These are phyloP conservation scores for Dactylonectria macrodidyma DNA, from an alignment of 2,329 filamentous ascomycete genomes.

Conservation along the genomic window DNA sequence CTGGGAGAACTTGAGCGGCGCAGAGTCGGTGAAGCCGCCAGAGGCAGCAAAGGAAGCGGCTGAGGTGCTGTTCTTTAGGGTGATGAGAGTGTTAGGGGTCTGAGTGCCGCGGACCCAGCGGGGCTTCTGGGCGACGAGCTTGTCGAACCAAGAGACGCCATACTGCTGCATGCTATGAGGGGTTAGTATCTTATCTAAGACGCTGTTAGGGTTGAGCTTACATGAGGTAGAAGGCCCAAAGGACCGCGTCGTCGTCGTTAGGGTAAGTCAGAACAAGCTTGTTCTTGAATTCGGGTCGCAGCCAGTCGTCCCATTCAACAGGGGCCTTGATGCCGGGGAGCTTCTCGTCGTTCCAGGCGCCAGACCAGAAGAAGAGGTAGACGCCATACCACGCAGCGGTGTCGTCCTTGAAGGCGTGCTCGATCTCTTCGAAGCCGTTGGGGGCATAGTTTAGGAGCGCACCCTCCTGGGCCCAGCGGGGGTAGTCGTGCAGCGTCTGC, in stretches of 20 bases:
- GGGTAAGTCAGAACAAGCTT: slow-evolving; percentile 70
- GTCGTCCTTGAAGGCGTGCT: slow-evolving; percentile 55
- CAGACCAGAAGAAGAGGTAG: slow-evolving; percentile 55
- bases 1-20: slow-evolving; percentile 44
- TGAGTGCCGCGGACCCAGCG: slow-evolving; percentile 67
- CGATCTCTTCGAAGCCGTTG: slow-evolving; percentile 59
- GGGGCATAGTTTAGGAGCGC: slow-evolving; percentile 66
- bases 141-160: slow-evolving; percentile 63
- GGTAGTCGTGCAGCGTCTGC: slow-evolving; percentile 67
- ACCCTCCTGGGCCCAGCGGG: slow-evolving; percentile 64
- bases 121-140: slow-evolving; percentile 63
- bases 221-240: slow-evolving; percentile 66
- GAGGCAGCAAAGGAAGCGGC: slow-evolving; percentile 54
- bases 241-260: slow-evolving; percentile 71
- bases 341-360: slow-evolving; percentile 49
- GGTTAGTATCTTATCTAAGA: background rate
- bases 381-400: slow-evolving; percentile 58
- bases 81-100: slow-evolving; percentile 57
- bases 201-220: slow-evolving; percentile 46
- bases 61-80: slow-evolving; percentile 45
- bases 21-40: slow-evolving; percentile 34
- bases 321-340: slow-evolving; percentile 52
- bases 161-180: slow-evolving; percentile 54
- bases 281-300: slow-evolving; percentile 66
- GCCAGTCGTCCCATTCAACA: slow-evolving; percentile 57